Percentiles rank a stretch among this genome's conserved stretches.
phyloP scores from a whole-genome alignment of 2,329 filamentous ascomycete species.

The Aspergillus pseudotamarii region DNA sequence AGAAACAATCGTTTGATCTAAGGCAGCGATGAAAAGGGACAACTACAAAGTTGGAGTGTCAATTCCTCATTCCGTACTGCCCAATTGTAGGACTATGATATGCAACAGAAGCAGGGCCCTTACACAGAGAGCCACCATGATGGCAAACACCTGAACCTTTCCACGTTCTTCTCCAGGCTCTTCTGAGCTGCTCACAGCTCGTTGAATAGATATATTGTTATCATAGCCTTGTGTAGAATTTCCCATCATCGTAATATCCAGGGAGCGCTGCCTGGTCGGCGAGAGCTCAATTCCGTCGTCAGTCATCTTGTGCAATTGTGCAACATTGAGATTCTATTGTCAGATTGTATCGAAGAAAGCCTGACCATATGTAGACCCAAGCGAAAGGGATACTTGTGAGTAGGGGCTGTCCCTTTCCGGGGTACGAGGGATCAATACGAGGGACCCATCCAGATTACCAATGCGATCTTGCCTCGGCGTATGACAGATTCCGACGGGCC shows the following conservation, averaged over 20 bases:
- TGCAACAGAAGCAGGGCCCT: neutral
- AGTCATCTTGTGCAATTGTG: neutral
- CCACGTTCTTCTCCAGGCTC: neutral
- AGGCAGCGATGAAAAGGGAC: slow-evolving; percentile 22
- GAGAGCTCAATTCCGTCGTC: neutral
- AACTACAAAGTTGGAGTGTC: neutral
- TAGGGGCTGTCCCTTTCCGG: neutral
- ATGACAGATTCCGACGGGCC: neutral
- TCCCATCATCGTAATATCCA: neutral
- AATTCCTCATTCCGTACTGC: neutral
- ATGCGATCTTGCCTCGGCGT: neutral
- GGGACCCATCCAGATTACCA: neutral
- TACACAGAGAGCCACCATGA: neutral
- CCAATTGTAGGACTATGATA: neutral
- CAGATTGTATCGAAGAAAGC: too few species aligned
- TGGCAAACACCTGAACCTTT: neutral
- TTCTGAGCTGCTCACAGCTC: too few species aligned
- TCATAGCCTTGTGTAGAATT: neutral
- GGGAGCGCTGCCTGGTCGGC: neutral
- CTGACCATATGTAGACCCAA: neutral
- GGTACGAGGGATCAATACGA: neutral
- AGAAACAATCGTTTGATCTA: slow-evolving; percentile 58
- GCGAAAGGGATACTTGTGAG: neutral
- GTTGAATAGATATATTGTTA: neutral
- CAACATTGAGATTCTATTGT: neutral